phyloP scores from a whole-genome alignment of 805 yeast species.

The Pachysolen tannophilus region DNA sequence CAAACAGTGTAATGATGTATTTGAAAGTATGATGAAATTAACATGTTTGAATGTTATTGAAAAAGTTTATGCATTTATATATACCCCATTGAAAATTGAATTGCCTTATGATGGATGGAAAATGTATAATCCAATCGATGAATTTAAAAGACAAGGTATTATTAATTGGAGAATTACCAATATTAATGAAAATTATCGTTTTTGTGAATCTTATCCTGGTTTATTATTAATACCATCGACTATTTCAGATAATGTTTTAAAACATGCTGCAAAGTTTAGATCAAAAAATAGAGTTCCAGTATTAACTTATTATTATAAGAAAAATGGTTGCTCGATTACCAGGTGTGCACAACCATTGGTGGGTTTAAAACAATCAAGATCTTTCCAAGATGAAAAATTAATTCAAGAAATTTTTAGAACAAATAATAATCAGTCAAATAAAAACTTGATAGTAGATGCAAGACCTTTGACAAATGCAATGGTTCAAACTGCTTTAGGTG shows the following conservation, averaged over 20 bases:
- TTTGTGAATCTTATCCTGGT: conserved; percentile 73
- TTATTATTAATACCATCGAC: conserved; percentile 61
- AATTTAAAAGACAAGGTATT: conserved; percentile 62
- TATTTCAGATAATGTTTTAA: conserved; percentile 73
- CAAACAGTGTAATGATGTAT: conserved; percentile 58
- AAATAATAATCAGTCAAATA: conserved; percentile 28
- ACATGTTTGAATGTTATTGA: conserved; percentile 47
- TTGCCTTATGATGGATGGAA: conserved; percentile 62
- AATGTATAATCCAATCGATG: conserved; percentile 51
- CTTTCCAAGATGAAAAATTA: conserved; percentile 85
- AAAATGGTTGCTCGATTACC: conserved; percentile 70
- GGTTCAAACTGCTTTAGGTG: conserved; percentile 95
- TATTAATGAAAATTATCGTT: conserved; percentile 55
- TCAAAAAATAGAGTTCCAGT: conserved; percentile 84
- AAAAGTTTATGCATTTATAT: conserved; percentile 74
- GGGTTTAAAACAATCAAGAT: conserved; percentile 80
- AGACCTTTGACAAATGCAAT: conserved; percentile 91
- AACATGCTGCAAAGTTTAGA: conserved; percentile 78
- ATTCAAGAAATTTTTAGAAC: conserved; percentile 65
- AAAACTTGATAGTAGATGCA: conserved; percentile 77
- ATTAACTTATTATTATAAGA: conserved; percentile 63
- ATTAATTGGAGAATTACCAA: conserved; percentile 62
- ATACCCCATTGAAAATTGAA: conserved; percentile 71
- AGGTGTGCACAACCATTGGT: conserved; percentile 91
- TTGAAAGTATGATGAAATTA: conserved; percentile 58